Conservation (phyloP, 2,329 filamentous ascomycete genomes). For the Aspergillus fumigatus region DNA sequence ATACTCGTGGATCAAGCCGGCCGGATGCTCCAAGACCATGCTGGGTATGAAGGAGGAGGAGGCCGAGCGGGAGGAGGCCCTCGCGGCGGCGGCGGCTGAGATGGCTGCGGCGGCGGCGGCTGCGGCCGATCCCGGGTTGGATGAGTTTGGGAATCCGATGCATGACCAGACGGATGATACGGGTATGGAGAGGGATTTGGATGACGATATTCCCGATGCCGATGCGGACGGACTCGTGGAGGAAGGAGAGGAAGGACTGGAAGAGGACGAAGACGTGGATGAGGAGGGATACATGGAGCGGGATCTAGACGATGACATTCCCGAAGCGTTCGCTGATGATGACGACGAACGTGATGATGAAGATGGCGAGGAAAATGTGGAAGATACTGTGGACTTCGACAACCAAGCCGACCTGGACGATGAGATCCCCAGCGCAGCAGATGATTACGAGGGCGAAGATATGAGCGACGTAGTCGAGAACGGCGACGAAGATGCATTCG, state of each 20-base stretch:
- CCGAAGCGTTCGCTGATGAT: conserved; percentile 52
- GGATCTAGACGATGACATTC: conserved; percentile 70
- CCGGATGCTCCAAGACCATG: conserved; percentile 81
- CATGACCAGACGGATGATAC: conserved; percentile 23
- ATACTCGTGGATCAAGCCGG: conserved; percentile 83
- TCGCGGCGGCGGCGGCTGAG: conserved; percentile 69
- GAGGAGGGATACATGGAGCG: conserved; percentile 47
- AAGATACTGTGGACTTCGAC: conserved; percentile 40
- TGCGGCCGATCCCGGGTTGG: conserved; percentile 47
- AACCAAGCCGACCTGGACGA: conserved; percentile 51
- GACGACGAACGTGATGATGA: conserved; percentile 40
- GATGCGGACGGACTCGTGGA: conserved; percentile 37
- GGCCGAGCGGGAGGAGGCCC: conserved; percentile 80
- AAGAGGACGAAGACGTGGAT: conserved; percentile 53
- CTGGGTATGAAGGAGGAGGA: conserved; percentile 87
- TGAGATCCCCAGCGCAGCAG: conserved; percentile 55
- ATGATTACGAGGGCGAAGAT: conserved; percentile 35
- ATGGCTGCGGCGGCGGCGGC: conserved; percentile 65
- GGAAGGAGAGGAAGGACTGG: conserved; percentile 44
- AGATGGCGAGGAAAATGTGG: conserved; percentile 39
- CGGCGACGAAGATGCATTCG: conserved; percentile 35
- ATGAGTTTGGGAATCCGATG: conserved; percentile 18
- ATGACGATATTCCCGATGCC: conserved; percentile 44
- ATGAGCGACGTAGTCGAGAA: conserved; percentile 43
- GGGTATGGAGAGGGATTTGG: conserved; percentile 40